Evolutionary conservation across 352 stramenopile species (phyloP).

Genomic region (Blastocystis sp.): DNA sequence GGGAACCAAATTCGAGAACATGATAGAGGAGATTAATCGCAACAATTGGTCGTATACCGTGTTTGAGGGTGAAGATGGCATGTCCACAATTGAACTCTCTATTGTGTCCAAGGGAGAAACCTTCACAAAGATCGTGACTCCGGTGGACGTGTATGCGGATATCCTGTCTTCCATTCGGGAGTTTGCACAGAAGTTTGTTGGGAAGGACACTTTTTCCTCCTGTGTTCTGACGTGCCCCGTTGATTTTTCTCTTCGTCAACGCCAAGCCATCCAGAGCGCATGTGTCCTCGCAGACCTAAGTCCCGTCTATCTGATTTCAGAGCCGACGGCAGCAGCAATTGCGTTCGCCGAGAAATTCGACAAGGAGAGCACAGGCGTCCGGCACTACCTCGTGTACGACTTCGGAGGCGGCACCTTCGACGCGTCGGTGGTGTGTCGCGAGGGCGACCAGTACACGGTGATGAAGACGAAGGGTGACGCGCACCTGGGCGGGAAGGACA

Average conservation of each 20-base stretch:
- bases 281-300: neutral
- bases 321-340: neutral
- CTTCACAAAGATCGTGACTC: neutral
- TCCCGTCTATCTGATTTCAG: neutral
- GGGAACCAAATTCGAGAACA: constrained; percentile 11
- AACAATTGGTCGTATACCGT: constrained; percentile 40
- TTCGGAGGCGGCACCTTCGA: constrained; percentile 38
- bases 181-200: neutral
- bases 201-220: neutral
- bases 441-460: neutral
- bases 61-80: neutral
- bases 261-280: neutral
- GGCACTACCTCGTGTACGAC: constrained; percentile 33
- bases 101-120: neutral
- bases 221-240: constrained; percentile 32
- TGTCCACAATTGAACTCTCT: neutral
- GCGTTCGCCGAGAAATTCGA: neutral
- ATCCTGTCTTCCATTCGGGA: neutral
- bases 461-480: neutral
- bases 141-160: neutral
- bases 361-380: neutral
- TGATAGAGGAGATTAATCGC: neutral
- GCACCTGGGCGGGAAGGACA: constrained; percentile 12
- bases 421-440: neutral
- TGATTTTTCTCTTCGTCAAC: neutral